Percentiles rank a stretch among this genome's conserved stretches.
phyloP scores from a whole-genome alignment of 805 yeast species.

The Ogataea trehaloabstinens region DNA sequence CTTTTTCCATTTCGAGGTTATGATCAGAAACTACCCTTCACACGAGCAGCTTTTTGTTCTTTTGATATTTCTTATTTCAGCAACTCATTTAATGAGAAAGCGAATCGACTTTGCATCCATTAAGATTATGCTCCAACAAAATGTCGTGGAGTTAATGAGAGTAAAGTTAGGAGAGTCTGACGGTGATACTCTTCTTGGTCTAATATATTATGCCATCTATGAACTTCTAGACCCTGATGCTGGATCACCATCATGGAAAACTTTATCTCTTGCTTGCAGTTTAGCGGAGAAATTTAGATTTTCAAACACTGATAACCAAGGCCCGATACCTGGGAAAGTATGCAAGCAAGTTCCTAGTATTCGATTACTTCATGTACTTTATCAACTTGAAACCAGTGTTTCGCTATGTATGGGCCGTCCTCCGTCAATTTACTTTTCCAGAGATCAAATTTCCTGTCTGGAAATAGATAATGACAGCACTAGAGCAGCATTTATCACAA shows the following conservation, averaged over 20 bases:
- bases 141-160: conserved; percentile 12
- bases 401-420: conserved; percentile 15
- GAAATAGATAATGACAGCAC: not conserved
- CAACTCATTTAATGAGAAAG: conserved; percentile 20
- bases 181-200: conserved; percentile 14
- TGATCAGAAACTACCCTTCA: conserved; percentile 16
- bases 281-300: conserved; percentile 16
- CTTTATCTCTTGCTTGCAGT: conserved; percentile 14
- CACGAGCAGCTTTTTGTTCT: conserved; percentile 15
- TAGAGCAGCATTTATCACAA: not conserved
- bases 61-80: conserved; percentile 16
- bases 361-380: conserved; percentile 10
- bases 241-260: conserved; percentile 16
- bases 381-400: conserved; percentile 8
- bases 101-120: conserved; percentile 16
- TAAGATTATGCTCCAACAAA: conserved; percentile 18
- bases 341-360: conserved; percentile 7
- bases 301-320: conserved; percentile 7
- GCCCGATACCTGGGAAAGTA: conserved; percentile 11
- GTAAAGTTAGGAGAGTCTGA: conserved; percentile 11
- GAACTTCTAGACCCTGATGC: conserved; percentile 18
- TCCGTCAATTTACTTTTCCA: conserved; percentile 8
- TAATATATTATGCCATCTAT: conserved; percentile 15
- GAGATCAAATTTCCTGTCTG: conserved; percentile 5
- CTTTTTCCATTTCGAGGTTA: conserved; percentile 18